Evolutionary conservation across 2,329 filamentous ascomycete species (phyloP).

Genomic region (Trichoderma sp.): DNA sequence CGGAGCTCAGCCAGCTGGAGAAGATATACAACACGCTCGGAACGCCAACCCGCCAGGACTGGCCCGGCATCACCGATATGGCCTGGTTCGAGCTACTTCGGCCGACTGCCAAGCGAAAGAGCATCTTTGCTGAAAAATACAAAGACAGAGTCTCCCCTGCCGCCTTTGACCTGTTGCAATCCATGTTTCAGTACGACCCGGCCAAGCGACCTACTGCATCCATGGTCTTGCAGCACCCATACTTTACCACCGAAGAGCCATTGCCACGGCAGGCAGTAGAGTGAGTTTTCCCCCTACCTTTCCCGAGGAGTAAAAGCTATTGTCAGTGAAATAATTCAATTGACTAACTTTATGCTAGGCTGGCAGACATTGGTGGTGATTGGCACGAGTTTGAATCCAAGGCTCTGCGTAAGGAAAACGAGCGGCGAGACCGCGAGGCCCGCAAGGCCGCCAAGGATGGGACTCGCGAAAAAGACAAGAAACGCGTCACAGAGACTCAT

Average conservation of each 20-base stretch:
- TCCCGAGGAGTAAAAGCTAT: not conserved
- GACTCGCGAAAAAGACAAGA: conserved; percentile 45
- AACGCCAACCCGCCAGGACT: conserved; percentile 80
- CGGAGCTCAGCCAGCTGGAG: conserved; percentile 93
- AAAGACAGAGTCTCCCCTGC: conserved; percentile 73
- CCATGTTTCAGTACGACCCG: conserved; percentile 91
- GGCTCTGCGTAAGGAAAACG: conserved; percentile 86
- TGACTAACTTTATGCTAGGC: conserved; percentile 47
- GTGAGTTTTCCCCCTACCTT: conserved; percentile 54
- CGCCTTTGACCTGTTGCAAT: conserved; percentile 77
- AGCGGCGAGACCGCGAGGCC: conserved; percentile 62
- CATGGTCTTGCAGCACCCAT: conserved; percentile 81
- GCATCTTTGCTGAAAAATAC: conserved; percentile 82
- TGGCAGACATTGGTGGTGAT: conserved; percentile 82
- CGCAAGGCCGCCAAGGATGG: conserved; percentile 49
- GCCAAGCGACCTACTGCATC: conserved; percentile 78
- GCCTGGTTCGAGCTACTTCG: conserved; percentile 94
- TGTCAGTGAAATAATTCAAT: conserved; percentile 3
- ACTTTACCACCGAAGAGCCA: conserved; percentile 85
- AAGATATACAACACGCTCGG: conserved; percentile 95
- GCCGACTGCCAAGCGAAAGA: conserved; percentile 71
- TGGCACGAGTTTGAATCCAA: conserved; percentile 99
- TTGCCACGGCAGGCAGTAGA: conserved; percentile 75
- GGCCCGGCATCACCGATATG: conserved; percentile 90
- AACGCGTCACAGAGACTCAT: conserved; percentile 41